Evolutionary conservation across 2,329 filamentous ascomycete genomes (phyloP), one percentile per base, ranked within the genome.

Genomic region (Exophiala oligosperma): DNA sequence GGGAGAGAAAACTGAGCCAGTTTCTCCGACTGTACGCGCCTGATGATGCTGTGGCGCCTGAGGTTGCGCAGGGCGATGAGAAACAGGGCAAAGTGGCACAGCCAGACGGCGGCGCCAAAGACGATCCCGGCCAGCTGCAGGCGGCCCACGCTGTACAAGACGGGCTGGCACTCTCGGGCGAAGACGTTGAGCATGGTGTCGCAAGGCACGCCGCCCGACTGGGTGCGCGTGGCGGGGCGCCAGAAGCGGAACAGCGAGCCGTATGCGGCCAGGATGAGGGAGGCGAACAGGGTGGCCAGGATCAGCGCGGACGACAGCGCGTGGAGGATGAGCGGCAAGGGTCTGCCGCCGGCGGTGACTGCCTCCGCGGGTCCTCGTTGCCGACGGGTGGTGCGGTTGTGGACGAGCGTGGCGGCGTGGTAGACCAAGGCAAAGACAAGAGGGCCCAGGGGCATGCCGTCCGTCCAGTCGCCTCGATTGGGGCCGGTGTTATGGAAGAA

Each of bases 181-280:
- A 68, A 70, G 11, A 64, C 54, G 54, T 71, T 69, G 23, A 64
- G 52, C 26, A 64, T 64, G 44, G 56, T 67, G 17, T 17, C 17
- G 59, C 70, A 72, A 1, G 56, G 41, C 1, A 65, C 32, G 37
- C 59, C 50, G 38, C 62, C 60, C 7, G 61, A 61, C 44, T 61
- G 57, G 6, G 63, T 62, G 52, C 56, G 56, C 14, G 59, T 49
- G 3, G 66, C 62, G 14, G 63, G 61, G 26, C 51, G 59, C 70
- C 70, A 72, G 52, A 69, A 58, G 23, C 64, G 66, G 56, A 71
- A 72, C 3, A 68, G 60, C n/a, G 67, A 68, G 2, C 67, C 66
- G 54, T 67, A 67, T 11, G 62, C 66, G 7, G 69, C 62, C 21
- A 72, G 64, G n/a, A 68, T 56, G 8, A 72, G 52, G 1, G 63